phyloP scores from a whole-genome alignment of 2,329 filamentous ascomycete genomes.

The Hypoxylon sp. region DNA sequence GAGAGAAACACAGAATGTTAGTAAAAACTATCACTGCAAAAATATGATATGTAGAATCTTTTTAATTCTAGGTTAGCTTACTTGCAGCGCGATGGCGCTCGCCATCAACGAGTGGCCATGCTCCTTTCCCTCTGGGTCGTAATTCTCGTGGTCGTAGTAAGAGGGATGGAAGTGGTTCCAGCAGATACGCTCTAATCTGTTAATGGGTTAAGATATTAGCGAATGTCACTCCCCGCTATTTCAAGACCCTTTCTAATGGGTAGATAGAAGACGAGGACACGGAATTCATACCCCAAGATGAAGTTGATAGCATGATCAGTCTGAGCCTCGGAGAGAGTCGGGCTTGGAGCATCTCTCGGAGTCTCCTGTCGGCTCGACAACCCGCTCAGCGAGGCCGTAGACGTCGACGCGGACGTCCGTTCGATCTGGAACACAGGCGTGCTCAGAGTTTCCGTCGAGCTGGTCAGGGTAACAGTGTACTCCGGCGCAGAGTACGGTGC shows the following conservation, averaged over 20 bases:
- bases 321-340: conserved; percentile 48
- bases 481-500: conserved; percentile 20
- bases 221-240: conserved; percentile 2
- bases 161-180: conserved; percentile 58
- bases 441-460: conserved; percentile 52
- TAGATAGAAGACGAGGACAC: neutral
- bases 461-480: conserved; percentile 51
- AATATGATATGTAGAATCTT: no score
- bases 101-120: conserved; percentile 45
- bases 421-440: conserved; percentile 56
- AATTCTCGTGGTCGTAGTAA: conserved; percentile 49
- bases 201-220: neutral
- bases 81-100: conserved; percentile 41
- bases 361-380: neutral
- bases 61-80: no score
- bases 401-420: conserved; percentile 27
- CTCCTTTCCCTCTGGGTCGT: conserved; percentile 38
- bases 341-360: neutral
- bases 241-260: neutral
- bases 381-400: conserved; percentile 5
- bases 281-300: conserved; percentile 57
- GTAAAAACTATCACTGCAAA: no score
- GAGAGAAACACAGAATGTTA: neutral
- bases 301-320: conserved; percentile 61
- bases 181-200: conserved; percentile 61